A percentile compares a stretch with the other conserved stretches of the same genome.
Conservation (phyloP, 345 rosid species). For the Linum tenue region DNA sequence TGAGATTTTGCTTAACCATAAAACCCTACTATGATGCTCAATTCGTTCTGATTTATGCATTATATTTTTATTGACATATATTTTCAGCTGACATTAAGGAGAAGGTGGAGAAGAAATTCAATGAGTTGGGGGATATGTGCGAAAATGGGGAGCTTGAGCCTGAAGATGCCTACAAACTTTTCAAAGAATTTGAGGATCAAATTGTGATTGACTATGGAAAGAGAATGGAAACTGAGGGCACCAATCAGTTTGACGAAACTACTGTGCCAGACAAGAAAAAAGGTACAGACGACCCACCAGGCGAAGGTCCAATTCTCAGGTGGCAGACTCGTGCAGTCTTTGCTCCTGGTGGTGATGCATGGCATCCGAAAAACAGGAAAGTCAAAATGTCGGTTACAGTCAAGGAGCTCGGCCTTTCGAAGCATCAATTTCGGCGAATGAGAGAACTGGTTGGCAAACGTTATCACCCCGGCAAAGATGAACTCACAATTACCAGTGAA, state of each 20-base stretch:
- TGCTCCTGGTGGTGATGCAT: conserved; percentile 92
- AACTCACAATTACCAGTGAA: conserved; percentile 88
- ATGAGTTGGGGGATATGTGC: conserved; percentile 79
- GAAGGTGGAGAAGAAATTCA: conserved; percentile 65
- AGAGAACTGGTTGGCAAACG: conserved; percentile 80
- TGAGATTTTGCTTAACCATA: too few species aligned
- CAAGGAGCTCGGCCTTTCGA: conserved; percentile 90
- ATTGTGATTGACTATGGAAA: conserved; percentile 58
- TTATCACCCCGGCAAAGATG: conserved; percentile 89
- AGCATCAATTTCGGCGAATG: conserved; percentile 59
- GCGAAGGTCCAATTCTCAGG: conserved; percentile 82
- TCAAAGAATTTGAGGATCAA: conserved; percentile 84
- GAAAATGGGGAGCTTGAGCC: conserved; percentile 71
- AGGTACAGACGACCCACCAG: conserved; percentile 67
- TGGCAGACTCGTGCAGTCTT: conserved; percentile 85
- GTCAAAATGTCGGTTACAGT: conserved; percentile 89
- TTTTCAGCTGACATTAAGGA: conserved; percentile 68
- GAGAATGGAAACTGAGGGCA: conserved; percentile 56
- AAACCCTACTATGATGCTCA: background rate
- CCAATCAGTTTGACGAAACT: conserved; percentile 47
- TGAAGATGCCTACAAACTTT: conserved; percentile 70
- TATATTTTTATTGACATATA: background rate
- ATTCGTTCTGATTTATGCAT: background rate
- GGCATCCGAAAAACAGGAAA: conserved; percentile 98
- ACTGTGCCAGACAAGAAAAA: conserved; percentile 40